A percentile compares a stretch with the other conserved stretches of the same genome.
phyloP scores from a whole-genome alignment of 2,329 filamentous ascomycete genomes.

The Achaetomium macrosporum region DNA sequence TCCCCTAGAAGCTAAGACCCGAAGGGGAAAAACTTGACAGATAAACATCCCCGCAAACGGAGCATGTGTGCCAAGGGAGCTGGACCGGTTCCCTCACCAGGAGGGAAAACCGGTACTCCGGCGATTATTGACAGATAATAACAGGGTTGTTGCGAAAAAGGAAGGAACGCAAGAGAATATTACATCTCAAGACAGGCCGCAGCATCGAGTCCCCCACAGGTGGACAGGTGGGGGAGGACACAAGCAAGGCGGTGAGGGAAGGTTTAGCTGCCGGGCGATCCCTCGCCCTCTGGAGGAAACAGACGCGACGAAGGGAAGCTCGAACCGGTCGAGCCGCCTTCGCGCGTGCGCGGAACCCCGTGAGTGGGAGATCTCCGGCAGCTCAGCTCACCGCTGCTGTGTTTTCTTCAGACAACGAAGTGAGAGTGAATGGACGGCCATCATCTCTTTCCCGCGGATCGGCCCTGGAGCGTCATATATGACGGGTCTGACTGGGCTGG shows the following conservation, averaged over 20 bases:
- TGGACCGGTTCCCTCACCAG: constrained; percentile 10
- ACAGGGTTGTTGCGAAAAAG: background rate
- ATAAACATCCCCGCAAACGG: constrained; percentile 1
- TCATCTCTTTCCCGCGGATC: constrained; percentile 1
- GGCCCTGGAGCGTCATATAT: background rate
- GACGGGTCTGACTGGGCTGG: background rate
- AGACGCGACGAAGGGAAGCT: constrained; percentile 24
- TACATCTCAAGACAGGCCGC: constrained; percentile 36
- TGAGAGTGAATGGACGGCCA: constrained; percentile 12
- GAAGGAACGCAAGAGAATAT: constrained; percentile 11
- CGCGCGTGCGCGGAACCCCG: background rate
- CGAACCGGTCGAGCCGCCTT: constrained; percentile 3
- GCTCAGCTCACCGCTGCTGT: constrained; percentile 4
- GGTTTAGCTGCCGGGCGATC: constrained; percentile 22
- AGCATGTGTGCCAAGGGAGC: constrained; percentile 5
- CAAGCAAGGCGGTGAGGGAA: background rate
- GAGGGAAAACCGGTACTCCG: constrained; percentile 6
- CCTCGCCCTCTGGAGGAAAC: constrained; percentile 14
- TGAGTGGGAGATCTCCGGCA: background rate
- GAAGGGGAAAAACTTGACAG: background rate
- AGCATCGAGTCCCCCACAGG: constrained; percentile 39
- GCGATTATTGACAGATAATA: background rate
- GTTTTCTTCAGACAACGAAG: constrained; percentile 13
- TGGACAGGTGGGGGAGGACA: constrained; percentile 20
- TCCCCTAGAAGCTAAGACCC: background rate